These are phyloP conservation scores for Claviceps humidiphila DNA, from an alignment of 2,329 filamentous ascomycete genomes.

Conservation along the genomic window DNA sequence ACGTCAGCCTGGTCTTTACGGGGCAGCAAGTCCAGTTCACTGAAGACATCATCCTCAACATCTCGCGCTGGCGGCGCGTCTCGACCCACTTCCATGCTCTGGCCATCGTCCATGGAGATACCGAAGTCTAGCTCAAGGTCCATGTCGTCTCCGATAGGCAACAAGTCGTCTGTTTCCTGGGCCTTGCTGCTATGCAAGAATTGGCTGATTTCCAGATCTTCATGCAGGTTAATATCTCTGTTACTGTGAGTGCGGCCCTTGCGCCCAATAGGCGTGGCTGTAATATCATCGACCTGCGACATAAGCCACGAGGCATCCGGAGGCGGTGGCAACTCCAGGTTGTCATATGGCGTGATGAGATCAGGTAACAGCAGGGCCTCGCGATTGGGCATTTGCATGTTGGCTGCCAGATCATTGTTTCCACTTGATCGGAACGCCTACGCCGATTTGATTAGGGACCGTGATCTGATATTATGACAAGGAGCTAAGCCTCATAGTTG, in stretches of 20 bases:
- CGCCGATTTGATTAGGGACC: slow-evolving; percentile 16
- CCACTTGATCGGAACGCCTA: slow-evolving; percentile 89
- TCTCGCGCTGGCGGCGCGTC: slow-evolving; percentile 58
- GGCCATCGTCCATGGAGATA: slow-evolving; percentile 56
- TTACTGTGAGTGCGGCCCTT: slow-evolving; percentile 45
- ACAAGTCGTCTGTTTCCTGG: slow-evolving; percentile 44
- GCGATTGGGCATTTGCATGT: slow-evolving; percentile 66
- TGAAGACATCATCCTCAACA: slow-evolving; percentile 57
- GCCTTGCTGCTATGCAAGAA: slow-evolving; percentile 57
- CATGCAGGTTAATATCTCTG: slow-evolving; percentile 54
- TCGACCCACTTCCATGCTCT: slow-evolving; percentile 80
- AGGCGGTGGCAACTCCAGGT: slow-evolving; percentile 62
- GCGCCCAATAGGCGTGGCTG: slow-evolving; percentile 38
- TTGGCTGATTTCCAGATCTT: slow-evolving; percentile 63
- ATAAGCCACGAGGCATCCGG: slow-evolving; percentile 79
- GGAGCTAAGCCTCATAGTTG: background rate
- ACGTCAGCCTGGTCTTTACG: slow-evolving; percentile 41
- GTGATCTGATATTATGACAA: background rate
- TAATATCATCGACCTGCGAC: slow-evolving; percentile 55
- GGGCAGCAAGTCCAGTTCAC: slow-evolving; percentile 46
- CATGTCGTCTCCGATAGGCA: slow-evolving; percentile 50
- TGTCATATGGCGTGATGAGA: slow-evolving; percentile 83
- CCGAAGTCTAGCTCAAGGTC: slow-evolving; percentile 65
- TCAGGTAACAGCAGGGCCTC: slow-evolving; percentile 83
- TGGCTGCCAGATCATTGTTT: slow-evolving; percentile 87